Percentiles rank a stretch among this genome's conserved stretches.
Conservation (phyloP, 345 rosid genomes). For the Physaria fendleri region DNA sequence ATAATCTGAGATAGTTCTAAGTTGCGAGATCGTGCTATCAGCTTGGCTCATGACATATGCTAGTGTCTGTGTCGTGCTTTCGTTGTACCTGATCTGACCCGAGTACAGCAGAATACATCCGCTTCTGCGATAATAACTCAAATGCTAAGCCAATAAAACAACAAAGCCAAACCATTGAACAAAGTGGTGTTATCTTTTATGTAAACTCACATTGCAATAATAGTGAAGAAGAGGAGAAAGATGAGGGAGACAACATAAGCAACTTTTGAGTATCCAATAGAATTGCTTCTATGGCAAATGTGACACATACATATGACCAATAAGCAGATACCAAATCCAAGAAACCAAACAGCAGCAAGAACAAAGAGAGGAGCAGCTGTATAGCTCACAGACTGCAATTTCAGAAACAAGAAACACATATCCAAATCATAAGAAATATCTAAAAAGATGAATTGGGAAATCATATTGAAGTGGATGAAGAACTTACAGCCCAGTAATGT, state of each 20-base stretch:
- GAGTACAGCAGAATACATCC: slow-evolving; percentile 76
- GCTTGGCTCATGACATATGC: slow-evolving; percentile 72
- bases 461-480: background rate
- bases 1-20: slow-evolving; percentile 56
- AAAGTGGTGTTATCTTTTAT: background rate
- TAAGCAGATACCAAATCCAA: slow-evolving; percentile 65
- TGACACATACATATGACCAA: slow-evolving; percentile 41
- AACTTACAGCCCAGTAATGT: slow-evolving; percentile 96
- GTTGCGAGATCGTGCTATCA: slow-evolving; percentile 47
- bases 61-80: slow-evolving; percentile 62
- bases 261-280: slow-evolving; percentile 50
- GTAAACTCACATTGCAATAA: slow-evolving; percentile 54
- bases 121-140: slow-evolving; percentile 39
- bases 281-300: slow-evolving; percentile 41
- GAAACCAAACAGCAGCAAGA: slow-evolving; percentile 64
- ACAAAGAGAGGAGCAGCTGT: slow-evolving; percentile 72
- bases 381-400: slow-evolving; percentile 75
- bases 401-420: slow-evolving; percentile 13
- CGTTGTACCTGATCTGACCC: slow-evolving; percentile 66
- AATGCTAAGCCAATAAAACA: background rate
- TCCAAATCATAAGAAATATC: background rate
- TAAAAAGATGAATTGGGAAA: background rate
- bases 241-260: slow-evolving; percentile 68
- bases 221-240: slow-evolving; percentile 57
- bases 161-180: background rate